These are phyloP conservation scores for Aspergillus sojae DNA, from an alignment of 2,329 filamentous ascomycete genomes.

Conservation along the genomic window DNA sequence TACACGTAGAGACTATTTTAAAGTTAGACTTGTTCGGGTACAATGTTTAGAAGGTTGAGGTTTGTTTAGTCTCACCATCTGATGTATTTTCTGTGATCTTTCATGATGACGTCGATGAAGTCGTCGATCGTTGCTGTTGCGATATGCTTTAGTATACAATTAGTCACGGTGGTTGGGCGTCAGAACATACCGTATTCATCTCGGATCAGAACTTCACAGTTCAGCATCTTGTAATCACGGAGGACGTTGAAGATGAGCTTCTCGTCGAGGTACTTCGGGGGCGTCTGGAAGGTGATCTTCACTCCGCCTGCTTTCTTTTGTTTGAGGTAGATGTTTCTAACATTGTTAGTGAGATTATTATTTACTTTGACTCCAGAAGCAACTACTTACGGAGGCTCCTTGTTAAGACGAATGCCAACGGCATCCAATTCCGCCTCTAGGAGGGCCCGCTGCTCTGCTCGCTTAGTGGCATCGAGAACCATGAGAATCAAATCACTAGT, in stretches of 20 bases:
- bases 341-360: background rate
- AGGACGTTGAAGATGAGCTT: constrained; percentile 98
- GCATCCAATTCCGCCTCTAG: constrained; percentile 92
- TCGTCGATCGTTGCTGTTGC: constrained; percentile 83
- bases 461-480: constrained; percentile 95
- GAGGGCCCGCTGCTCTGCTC: constrained; percentile 85
- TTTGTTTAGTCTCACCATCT: constrained; percentile 54
- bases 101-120: constrained; percentile 99
- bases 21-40: background rate
- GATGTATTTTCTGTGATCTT: constrained; percentile 98
- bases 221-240: constrained; percentile 97
- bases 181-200: constrained; percentile 73
- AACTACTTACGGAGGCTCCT: constrained; percentile 74
- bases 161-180: too few relatives aligned
- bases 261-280: constrained; percentile 90
- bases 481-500: constrained; percentile 97
- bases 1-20: constrained; percentile 80
- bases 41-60: too few relatives aligned
- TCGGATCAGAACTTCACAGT: constrained; percentile 92
- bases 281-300: constrained; percentile 94
- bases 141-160: background rate
- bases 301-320: constrained; percentile 93
- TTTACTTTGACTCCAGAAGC: too few relatives aligned
- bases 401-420: constrained; percentile 90
- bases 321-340: constrained; percentile 94